Evolutionary conservation across 2,329 filamentous ascomycete species (phyloP), one percentile per base, ranked within the genome.

Genomic region (Trichoderma citrinoviride): DNA sequence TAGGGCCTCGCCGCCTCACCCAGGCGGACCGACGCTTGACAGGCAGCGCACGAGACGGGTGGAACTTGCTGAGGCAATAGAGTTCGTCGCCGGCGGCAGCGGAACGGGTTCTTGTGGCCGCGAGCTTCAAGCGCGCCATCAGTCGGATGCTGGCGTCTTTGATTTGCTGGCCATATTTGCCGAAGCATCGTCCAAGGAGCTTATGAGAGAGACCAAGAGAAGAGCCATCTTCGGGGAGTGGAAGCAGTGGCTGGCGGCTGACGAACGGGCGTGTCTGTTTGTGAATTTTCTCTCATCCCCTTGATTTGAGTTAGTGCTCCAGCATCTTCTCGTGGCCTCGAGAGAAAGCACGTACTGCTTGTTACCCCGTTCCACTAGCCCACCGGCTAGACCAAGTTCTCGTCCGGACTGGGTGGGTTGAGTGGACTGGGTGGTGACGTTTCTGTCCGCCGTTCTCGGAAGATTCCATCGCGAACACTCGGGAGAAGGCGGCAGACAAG

Each of bases 21-120:
- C 60, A 44, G 57, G 49, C 49, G 60, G 60, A 62, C 60, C 60
- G 60, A 54, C 49, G 60, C 60, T 54, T 62, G 60, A 62, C 60
- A 62, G 49, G 60, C 56, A 60, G 44, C 47, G 37, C 60, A 53
- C 60, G 60, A 62, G 60, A 62, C 41, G 60, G 40, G 60, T 62
- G 60, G 60, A 41, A 54, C 49, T 52, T 37, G 19, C 33, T 54
- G 60, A 62, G 60, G 60, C 49, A 54, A 62, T 62, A 62, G 33
- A 62, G 37, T 62, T 62, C 60, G 25, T 54, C 25, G 40, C 40
- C 23, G 60, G 60, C 49, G 60, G 60, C 60, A 43, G 49, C 60
- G 60, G 60, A 62, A 62, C 60, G 60, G 60, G 37, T 43, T 62
- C 60, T 62, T 37, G 58, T 62, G 49, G 49, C 58, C 58, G 49